These are phyloP conservation scores for Pelargonium cotyledonis DNA, from an alignment of 441 rosid genomes.

Conservation along the genomic window DNA sequence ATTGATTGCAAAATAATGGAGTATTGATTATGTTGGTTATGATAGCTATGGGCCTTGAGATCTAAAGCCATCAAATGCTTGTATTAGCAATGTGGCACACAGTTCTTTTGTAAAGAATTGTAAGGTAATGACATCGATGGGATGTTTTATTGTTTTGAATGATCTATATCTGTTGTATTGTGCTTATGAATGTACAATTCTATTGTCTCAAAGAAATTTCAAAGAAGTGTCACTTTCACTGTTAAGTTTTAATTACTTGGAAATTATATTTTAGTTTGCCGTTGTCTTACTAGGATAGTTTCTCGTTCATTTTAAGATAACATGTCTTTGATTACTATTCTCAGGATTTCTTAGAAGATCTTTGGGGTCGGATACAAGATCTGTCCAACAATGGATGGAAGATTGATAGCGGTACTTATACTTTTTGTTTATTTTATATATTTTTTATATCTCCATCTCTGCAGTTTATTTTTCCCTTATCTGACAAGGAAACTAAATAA, in stretches of 20 bases:
- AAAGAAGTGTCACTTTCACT: neutral
- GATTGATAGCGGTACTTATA: conserved; percentile 72
- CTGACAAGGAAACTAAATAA: neutral
- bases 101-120: neutral
- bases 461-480: conserved; percentile 6
- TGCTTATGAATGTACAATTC: neutral
- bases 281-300: neutral
- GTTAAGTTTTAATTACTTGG: neutral
- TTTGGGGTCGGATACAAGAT: conserved; percentile 71
- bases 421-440: conserved; percentile 9
- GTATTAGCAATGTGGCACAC: neutral
- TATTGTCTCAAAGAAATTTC: neutral
- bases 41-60: neutral
- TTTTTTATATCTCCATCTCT: neutral
- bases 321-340: conserved; percentile 10
- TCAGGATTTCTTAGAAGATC: conserved; percentile 97
- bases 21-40: neutral
- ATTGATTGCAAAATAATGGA: neutral
- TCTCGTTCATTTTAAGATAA: neutral
- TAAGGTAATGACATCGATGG: neutral
- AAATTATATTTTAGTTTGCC: neutral
- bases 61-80: neutral
- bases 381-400: conserved; percentile 87
- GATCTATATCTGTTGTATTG: neutral
- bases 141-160: neutral